Evolutionary conservation across 768 basidiomycete species (phyloP), one percentile per base, ranked within the genome.

Genomic region (Serendipita vermifera): DNA sequence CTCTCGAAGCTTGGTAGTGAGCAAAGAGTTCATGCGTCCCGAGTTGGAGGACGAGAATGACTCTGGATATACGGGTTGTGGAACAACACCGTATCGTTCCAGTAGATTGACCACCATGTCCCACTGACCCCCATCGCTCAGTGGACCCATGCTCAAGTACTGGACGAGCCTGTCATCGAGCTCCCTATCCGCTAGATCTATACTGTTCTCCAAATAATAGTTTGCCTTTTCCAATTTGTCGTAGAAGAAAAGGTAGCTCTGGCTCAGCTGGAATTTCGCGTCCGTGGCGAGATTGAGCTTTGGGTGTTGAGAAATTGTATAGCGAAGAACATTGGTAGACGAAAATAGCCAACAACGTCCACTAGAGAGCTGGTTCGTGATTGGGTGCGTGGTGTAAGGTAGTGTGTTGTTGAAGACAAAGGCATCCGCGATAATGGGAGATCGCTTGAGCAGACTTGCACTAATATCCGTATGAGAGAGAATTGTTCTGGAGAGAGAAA

Each of bases 301-400:
- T n/a, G 46, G 22, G 29, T 51, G 46, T 75, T 85, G 85, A 80
- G 89, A 87, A 61, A 92, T 75, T 54, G 81, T 78, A 69, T 87
- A 86, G 38, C 92, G 76, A 58, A 91, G 73, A 24, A 90, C 78
- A 68, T 90, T 89, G 59, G 89, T 92, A 5, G 88, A 87, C 2
- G 92, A 87, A 67, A 97, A 97, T 5, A 96, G 74, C 93, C 94
- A 98, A 72, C 93, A 98, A 43, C 93, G 75, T 0, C 93, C 93
- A 57, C 83, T 87, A 65, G 76, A 81, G 71, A 82, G 85, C 77
- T 94, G 91, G 69, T 85, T 79, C 11, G 89, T 92, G 60, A 92
- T 72, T 7, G 90, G 90, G 1, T 76, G 79, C 1, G 89, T 82
- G 74, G 87, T 85, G 71, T 85, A 84, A 55, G 83, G 83, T 20